Evolutionary conservation across 495 filamentous ascomycete species (phyloP), one percentile per base, ranked within the genome.

Genomic region (Lichenothelia convexa): DNA sequence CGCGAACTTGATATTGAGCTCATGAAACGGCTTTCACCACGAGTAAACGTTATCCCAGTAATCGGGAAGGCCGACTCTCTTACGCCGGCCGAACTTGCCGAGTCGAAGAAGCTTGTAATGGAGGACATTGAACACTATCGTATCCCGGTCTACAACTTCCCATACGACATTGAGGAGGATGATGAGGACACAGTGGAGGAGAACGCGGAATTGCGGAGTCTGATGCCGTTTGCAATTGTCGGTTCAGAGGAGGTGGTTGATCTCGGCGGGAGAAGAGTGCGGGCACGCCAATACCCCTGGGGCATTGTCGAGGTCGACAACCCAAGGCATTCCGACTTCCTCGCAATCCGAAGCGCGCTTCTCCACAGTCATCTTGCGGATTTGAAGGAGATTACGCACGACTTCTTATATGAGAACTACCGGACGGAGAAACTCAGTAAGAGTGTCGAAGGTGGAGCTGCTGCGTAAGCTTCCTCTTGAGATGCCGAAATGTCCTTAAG

Each of bases 381-480:
- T 56, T 64, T 97, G 43, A 97, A 97, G 73, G 89, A 97, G 53
- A 97, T 97, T 53, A 97, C 89, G 22, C 91, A 97, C 57, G 89
- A 95, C 54, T 97, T 97, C 79, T 71, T 97, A 22, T 97, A 97
- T 57, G 89, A 97, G 56, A 97, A 97, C 65, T 97, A 97, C 70
- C 82, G 89, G 80, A 97, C 89, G 50, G 91, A 97, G 78, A 94
- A 94, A 64, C 76, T 97, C 44, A 91, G 81, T 70, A 97, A 95
- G 80, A 93, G 85, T 57, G 87, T 94, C 37, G 86, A 93, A 51
- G 85, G 85, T 58, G 80, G 78, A 55, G 71, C 73, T 59, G 66
- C 71, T 67, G 69, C 72, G 87, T 94, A 80, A 45, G 84, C 80
- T 33, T 27, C 36, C 34, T n/a, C n/a, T n/a, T n/a, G n/a, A n/a